phyloP scores from a whole-genome alignment of 1,139 yeast species.

The Starmera stellimalicola region DNA sequence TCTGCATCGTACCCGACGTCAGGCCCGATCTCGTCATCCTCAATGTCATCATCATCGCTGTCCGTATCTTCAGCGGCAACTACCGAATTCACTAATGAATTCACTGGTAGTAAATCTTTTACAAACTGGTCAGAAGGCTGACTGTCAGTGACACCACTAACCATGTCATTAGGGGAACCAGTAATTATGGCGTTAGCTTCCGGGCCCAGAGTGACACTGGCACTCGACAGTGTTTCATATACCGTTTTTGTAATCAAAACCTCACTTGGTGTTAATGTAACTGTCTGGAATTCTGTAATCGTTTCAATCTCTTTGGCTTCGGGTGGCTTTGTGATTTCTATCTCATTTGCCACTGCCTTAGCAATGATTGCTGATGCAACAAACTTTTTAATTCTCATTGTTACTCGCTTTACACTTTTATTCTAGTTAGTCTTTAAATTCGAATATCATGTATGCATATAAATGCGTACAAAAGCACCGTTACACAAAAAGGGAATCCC shows the following conservation, averaged over 20 bases:
- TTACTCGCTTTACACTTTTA: too few species aligned
- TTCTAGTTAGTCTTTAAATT: too few species aligned
- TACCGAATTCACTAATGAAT: not conserved
- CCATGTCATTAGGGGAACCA: not conserved
- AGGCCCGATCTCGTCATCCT: not conserved
- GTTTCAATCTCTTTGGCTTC: too few species aligned
- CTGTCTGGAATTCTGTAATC: not conserved
- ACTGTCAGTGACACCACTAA: not conserved
- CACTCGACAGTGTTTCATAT: not conserved
- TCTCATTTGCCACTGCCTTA: too few species aligned
- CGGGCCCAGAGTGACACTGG: not conserved
- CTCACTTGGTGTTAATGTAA: not conserved
- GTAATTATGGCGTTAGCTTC: not conserved
- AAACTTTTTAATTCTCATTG: too few species aligned
- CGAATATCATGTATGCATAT: too few species aligned
- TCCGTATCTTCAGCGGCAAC: not conserved
- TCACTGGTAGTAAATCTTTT: not conserved
- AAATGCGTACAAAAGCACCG: too few species aligned
- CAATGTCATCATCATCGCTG: not conserved
- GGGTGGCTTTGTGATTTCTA: too few species aligned
- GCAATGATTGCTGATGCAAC: too few species aligned
- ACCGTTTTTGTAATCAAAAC: not conserved
- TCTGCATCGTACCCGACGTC: not conserved
- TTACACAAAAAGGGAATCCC: too few species aligned
- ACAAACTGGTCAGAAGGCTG: not conserved